A percentile compares a stretch with the other conserved stretches of the same genome.
These are phyloP conservation scores for Aspergillus pseudotamarii DNA, from an alignment of 2,329 filamentous ascomycete species.

Conservation along the genomic window DNA sequence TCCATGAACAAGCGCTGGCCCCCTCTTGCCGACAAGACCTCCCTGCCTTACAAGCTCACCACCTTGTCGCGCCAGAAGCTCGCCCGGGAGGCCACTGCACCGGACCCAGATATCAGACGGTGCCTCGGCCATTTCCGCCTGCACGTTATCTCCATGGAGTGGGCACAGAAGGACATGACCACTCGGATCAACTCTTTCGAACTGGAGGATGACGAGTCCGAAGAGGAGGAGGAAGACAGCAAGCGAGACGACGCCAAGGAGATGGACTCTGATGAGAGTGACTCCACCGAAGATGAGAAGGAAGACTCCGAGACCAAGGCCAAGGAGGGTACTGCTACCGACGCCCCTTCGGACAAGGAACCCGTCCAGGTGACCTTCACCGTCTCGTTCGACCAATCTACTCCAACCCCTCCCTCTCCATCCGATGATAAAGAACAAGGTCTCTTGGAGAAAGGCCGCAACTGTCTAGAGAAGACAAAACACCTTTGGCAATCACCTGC, in stretches of 20 bases:
- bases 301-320: neutral
- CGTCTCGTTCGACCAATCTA: constrained; percentile 1
- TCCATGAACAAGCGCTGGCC: constrained; percentile 38
- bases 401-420: constrained; percentile 1
- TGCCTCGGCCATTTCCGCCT: constrained; percentile 39
- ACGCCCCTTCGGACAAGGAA: neutral
- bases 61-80: constrained; percentile 40
- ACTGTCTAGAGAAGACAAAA: constrained; percentile 32
- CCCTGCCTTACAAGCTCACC: constrained; percentile 39
- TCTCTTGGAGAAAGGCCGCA: constrained; percentile 31
- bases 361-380: neutral
- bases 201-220: constrained; percentile 38
- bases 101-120: constrained; percentile 38
- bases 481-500: constrained; percentile 29
- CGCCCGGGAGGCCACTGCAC: constrained; percentile 37
- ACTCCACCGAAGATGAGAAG: constrained; percentile 8
- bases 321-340: neutral
- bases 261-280: constrained; percentile 11
- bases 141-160: constrained; percentile 36
- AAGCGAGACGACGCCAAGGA: constrained; percentile 17
- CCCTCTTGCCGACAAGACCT: constrained; percentile 38
- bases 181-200: constrained; percentile 40
- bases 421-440: constrained; percentile 17
- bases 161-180: constrained; percentile 40
- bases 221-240: constrained; percentile 21